Base-by-base conservation (phyloP, 306 rosid species). In the Cicer chorassanicum region DNA sequence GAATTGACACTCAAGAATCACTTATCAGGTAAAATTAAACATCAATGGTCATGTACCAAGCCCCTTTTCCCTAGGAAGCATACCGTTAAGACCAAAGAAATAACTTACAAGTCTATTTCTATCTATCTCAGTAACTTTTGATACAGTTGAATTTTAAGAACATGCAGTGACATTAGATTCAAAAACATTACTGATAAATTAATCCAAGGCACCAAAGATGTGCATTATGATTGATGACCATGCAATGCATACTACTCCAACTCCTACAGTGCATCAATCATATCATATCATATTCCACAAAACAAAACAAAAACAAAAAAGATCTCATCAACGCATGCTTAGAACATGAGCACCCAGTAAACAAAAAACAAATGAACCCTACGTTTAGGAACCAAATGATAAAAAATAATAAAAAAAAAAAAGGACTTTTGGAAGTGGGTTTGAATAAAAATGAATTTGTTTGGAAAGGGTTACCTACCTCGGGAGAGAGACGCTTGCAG, bases 401-500 rank as follows among this genome's bases (percentile, higher is more conserved):
- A 57, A 60, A n/a, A 8, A 68, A n/a, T n/a, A n/a, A n/a, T n/a
- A n/a, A 15, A 8, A 43, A 46, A 24, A 9, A 14, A 1, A 16
- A 16, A 16, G 10, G 24, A 6, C 1, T 63, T 76, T 60, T 63
- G 9, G 1, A 43, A 43, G 68, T 8, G 65, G 62, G 49, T 12
- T 59, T 49, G 38, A n/a, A 65, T 29, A 7, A 76, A 60, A 66
- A 75, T n/a, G 2, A 44, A 50, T 66, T 43, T 10, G 57, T 71
- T 8, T 8, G 48, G 82, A 62, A 78, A 66, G 54, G 51, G 59
- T 24, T 24, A 24, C 34, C 3, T 43, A 94, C 97, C 96, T 92
- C 96, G 18, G 96, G 99, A 79, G 95, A 78, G 67, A 94, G 99
- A 73, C 98, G 95, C 82, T 92, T 94, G 95, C 99, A 92, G 90